Evolutionary conservation across 1,284 basidiomycete genomes (phyloP).

Genomic region (Ganoderma boninense): DNA sequence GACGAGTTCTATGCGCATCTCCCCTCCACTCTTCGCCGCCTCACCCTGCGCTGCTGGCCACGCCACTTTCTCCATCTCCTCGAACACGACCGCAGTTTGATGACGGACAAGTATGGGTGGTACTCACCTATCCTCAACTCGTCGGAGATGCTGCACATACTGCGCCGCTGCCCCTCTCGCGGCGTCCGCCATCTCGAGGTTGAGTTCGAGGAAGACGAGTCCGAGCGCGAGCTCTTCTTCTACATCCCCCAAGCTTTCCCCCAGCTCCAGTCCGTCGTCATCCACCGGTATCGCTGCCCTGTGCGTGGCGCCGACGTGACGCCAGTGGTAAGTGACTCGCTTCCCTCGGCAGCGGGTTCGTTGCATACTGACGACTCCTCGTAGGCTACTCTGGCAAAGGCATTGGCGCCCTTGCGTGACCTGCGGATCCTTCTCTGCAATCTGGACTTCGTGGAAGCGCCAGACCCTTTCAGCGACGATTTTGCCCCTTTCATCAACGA

Average conservation of each 20-base stretch:
- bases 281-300: neutral
- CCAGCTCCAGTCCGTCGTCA: neutral
- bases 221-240: neutral
- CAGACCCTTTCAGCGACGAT: neutral
- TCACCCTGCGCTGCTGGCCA: slow-evolving; percentile 10
- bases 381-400: neutral
- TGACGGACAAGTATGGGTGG: neutral
- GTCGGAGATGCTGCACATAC: neutral
- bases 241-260: neutral
- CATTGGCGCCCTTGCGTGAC: neutral
- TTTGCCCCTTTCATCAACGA: neutral
- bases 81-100: neutral
- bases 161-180: neutral
- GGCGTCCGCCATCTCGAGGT: neutral
- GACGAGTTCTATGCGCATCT: slow-evolving; percentile 11
- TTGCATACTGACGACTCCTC: neutral
- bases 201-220: neutral
- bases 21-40: neutral
- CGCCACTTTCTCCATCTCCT: slow-evolving; percentile 8
- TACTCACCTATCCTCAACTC: slow-evolving; percentile 2
- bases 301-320: neutral
- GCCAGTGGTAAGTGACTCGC: neutral
- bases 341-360: neutral
- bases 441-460: neutral
- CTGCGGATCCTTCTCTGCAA: neutral